phyloP scores from a whole-genome alignment of 2,329 filamentous ascomycete genomes.

The Exophiala phaeomuriformis region DNA sequence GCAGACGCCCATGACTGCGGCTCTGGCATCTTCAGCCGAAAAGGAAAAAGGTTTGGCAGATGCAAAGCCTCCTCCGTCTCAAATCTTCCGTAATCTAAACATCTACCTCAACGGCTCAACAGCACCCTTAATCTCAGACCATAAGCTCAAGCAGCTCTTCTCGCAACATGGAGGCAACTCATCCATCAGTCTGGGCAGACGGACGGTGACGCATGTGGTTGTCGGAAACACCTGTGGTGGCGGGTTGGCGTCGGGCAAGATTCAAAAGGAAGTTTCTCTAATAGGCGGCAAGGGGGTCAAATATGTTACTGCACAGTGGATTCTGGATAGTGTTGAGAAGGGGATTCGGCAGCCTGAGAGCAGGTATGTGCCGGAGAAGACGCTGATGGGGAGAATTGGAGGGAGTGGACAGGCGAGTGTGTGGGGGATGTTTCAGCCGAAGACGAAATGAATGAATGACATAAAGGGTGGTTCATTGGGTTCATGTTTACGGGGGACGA shows the following conservation, averaged over 20 bases:
- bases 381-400: slow-evolving; percentile 39
- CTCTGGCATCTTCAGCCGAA: slow-evolving; percentile 4
- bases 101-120: slow-evolving; percentile 88
- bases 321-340: slow-evolving; percentile 72
- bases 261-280: slow-evolving; percentile 69
- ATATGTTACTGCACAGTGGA: slow-evolving; percentile 76
- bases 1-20: background rate
- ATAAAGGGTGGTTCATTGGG: too few relatives aligned
- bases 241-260: slow-evolving; percentile 67
- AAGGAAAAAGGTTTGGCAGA: slow-evolving; percentile 5
- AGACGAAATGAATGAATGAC: background rate
- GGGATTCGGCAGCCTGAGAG: slow-evolving; percentile 69
- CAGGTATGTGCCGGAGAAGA: slow-evolving; percentile 57
- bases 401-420: slow-evolving; percentile 59
- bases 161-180: slow-evolving; percentile 65
- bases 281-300: slow-evolving; percentile 63
- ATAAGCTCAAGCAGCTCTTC: slow-evolving; percentile 73
- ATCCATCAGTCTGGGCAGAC: slow-evolving; percentile 63
- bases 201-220: slow-evolving; percentile 78
- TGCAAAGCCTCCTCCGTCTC: slow-evolving; percentile 25
- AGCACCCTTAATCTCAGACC: slow-evolving; percentile 71
- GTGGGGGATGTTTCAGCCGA: slow-evolving; percentile 13
- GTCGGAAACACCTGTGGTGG: slow-evolving; percentile 57
- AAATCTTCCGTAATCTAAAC: slow-evolving; percentile 63
- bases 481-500: background rate